These are phyloP conservation scores for Pleurotus giganteus DNA, from an alignment of 768 basidiomycete species.

Conservation along the genomic window DNA sequence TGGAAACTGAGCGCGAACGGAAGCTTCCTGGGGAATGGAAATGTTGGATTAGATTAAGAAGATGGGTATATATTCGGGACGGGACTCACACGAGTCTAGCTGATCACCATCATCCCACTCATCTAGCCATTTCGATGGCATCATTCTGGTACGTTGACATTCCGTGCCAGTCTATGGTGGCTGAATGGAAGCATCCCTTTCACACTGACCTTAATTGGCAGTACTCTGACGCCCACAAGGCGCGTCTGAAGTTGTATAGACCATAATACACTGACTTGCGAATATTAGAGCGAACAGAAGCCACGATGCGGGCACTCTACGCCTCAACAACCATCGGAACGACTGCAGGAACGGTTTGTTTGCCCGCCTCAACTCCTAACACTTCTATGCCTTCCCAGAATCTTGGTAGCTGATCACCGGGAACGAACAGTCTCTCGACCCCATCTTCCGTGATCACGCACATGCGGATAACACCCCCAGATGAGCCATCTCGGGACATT, in stretches of 20 bases:
- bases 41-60: constrained; percentile 30
- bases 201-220: neutral
- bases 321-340: constrained; percentile 49
- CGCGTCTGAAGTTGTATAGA: neutral
- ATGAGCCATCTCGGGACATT: constrained; percentile 97
- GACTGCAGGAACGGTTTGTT: constrained; percentile 32
- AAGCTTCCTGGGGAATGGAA: constrained; percentile 36
- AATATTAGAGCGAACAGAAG: constrained; percentile 2
- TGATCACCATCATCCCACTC: constrained; percentile 8
- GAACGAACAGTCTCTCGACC: constrained; percentile 90
- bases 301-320: constrained; percentile 21
- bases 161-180: constrained; percentile 23
- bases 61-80: constrained; percentile 22
- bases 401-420: constrained; percentile 83
- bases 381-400: constrained; percentile 90
- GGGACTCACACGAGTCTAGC: constrained; percentile 6
- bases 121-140: constrained; percentile 7
- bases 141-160: constrained; percentile 27
- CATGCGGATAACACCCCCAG: constrained; percentile 97
- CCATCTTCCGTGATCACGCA: constrained; percentile 92
- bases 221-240: neutral
- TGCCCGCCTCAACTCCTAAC: constrained; percentile 35
- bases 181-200: constrained; percentile 35
- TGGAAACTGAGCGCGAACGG: constrained; percentile 24
- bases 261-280: neutral